Evolutionary conservation across 148 eudicot species (phyloP).

Genomic region (Heliosperma pusillum): DNA sequence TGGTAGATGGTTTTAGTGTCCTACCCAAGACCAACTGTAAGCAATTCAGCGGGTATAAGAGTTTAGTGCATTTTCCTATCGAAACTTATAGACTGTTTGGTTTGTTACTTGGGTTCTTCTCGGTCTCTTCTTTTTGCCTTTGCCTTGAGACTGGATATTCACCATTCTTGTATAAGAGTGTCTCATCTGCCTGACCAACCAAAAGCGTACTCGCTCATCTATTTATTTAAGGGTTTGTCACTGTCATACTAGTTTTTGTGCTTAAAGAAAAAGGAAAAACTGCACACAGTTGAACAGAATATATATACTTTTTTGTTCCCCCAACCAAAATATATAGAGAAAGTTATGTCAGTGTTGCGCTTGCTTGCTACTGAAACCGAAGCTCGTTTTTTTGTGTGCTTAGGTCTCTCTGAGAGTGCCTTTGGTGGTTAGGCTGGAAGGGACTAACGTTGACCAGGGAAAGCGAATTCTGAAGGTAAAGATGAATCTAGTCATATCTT

Average conservation of each 20-base stretch:
- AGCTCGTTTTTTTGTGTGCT: not conserved
- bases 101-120: not conserved
- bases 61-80: not conserved
- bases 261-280: not conserved
- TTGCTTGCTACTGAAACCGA: not conserved
- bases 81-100: not conserved
- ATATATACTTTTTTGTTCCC: not conserved
- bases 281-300: not conserved
- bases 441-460: constrained; percentile 96
- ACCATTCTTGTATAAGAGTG: not conserved
- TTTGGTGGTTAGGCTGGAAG: constrained; percentile 87
- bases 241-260: not conserved
- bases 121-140: too few relatives aligned
- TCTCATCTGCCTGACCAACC: not conserved
- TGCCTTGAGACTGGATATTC: too few relatives aligned
- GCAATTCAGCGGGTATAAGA: too few relatives aligned
- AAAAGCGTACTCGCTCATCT: not conserved
- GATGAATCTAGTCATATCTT: not conserved
- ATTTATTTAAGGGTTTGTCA: too few relatives aligned
- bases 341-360: not conserved
- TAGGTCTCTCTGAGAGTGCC: constrained; percentile 91
- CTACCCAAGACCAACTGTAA: too few relatives aligned
- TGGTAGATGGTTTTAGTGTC: too few relatives aligned
- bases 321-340: not conserved
- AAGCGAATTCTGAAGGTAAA: constrained; percentile 87